Percentiles rank a stretch among this genome's conserved stretches.
Conservation (phyloP, 495 filamentous ascomycete species). For the Collariella sp. region DNA sequence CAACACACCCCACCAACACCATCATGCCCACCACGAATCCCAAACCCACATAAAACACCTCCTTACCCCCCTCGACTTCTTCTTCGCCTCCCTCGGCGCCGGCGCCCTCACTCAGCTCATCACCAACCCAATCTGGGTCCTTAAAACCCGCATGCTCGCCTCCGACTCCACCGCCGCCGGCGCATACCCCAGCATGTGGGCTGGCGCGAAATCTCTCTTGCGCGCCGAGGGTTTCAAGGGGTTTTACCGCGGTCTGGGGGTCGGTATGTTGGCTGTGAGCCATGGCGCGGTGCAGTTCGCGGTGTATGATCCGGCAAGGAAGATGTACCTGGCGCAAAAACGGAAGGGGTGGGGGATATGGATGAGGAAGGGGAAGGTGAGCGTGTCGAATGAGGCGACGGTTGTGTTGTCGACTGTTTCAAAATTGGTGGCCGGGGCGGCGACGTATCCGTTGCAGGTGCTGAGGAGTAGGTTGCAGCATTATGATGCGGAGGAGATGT, state of each 20-base stretch:
- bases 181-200: conserved; percentile 69
- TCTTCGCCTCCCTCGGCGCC: conserved; percentile 67
- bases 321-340: conserved; percentile 35
- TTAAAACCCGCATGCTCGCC: conserved; percentile 96
- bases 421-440: conserved; percentile 77
- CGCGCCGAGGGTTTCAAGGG: conserved; percentile 61
- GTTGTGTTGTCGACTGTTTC: conserved; percentile 67
- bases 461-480: conserved; percentile 80
- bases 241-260: conserved; percentile 75
- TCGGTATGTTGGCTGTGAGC: conserved; percentile 80
- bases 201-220: conserved; percentile 58
- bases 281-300: conserved; percentile 96
- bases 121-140: conserved; percentile 97
- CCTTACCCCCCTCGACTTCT: conserved; percentile 70
- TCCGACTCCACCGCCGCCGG: conserved; percentile 61
- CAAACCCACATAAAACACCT: conserved; percentile 1
- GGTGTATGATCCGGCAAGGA: conserved; percentile 83
- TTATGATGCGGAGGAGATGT: conserved; percentile 64
- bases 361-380: conserved; percentile 28
- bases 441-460: conserved; percentile 93
- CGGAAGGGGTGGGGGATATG: neutral
- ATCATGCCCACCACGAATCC: neutral
- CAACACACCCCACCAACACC: neutral
- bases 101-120: conserved; percentile 66
- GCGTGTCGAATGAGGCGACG: conserved; percentile 65